These are phyloP conservation scores for Vitis cinerea DNA, from an alignment of 164 flowering plant species.

Conservation along the genomic window DNA sequence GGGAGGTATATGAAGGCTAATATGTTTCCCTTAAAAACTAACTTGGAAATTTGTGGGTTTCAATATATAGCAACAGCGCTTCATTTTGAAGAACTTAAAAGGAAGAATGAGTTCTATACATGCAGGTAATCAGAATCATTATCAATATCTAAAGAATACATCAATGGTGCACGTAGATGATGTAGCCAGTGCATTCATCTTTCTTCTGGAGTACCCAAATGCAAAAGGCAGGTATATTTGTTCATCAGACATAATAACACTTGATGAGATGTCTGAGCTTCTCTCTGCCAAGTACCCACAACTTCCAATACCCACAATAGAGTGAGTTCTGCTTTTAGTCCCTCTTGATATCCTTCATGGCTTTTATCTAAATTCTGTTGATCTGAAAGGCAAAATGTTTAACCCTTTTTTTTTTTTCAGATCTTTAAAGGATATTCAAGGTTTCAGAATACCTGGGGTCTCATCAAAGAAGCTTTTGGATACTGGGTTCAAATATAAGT, in stretches of 20 bases:
- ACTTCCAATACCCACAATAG: constrained; percentile 25
- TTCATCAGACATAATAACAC: constrained; percentile 12
- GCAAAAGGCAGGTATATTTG: constrained; percentile 25
- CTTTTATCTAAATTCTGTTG: not conserved
- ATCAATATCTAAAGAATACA: not conserved
- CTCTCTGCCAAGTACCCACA: constrained; percentile 43
- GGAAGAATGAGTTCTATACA: no score
- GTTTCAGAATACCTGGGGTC: no score
- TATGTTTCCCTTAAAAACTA: no score
- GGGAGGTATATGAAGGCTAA: no score
- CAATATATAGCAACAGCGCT: no score
- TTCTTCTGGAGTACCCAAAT: constrained; percentile 18
- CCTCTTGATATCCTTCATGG: not conserved
- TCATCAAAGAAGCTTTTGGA: no score
- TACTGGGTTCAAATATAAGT: no score
- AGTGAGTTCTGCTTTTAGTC: constrained; percentile 30
- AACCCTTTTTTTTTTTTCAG: no score
- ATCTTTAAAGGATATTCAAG: no score
- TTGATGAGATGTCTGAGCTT: constrained; percentile 22
- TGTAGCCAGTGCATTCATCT: constrained; percentile 25
- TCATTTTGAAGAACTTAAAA: no score
- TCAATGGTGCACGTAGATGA: constrained; percentile 38
- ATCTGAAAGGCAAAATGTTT: not conserved
- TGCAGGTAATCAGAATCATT: constrained; percentile 20
- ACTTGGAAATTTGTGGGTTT: no score